These are phyloP conservation scores for Symbiotaphrina buchneri DNA, from an alignment of 495 filamentous ascomycete species.

Conservation along the genomic window DNA sequence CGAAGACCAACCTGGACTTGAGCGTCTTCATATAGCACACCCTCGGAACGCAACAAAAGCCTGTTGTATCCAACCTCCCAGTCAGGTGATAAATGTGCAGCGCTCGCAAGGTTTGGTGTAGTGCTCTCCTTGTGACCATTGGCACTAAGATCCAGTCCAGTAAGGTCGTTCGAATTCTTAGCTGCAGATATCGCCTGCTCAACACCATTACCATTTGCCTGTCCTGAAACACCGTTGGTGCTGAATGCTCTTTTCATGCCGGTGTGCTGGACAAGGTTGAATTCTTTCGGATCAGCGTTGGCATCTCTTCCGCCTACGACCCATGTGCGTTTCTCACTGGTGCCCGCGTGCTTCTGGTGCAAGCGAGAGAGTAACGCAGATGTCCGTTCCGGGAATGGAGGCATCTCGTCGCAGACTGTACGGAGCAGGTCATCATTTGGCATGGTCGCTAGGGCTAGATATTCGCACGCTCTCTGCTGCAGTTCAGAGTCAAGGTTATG, in stretches of 20 bases:
- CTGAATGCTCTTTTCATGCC: constrained; percentile 75
- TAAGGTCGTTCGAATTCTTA: constrained; percentile 35
- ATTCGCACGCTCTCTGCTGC: constrained; percentile 93
- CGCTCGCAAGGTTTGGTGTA: constrained; percentile 63
- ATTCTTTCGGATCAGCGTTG: constrained; percentile 58
- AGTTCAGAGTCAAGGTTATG: constrained; percentile 88
- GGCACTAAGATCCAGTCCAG: constrained; percentile 55
- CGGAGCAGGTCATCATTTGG: constrained; percentile 81
- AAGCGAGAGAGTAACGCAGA: constrained; percentile 81
- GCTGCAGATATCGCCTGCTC: constrained; percentile 15
- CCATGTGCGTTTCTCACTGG: constrained; percentile 89
- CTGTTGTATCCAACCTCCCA: constrained; percentile 86
- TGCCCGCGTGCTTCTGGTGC: constrained; percentile 78
- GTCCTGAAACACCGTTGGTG: constrained; percentile 11
- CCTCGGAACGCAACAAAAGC: constrained; percentile 57
- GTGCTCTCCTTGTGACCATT: constrained; percentile 9
- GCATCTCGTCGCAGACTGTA: constrained; percentile 98
- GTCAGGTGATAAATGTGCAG: constrained; percentile 78
- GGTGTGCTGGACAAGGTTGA: constrained; percentile 59
- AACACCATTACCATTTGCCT: constrained; percentile 27
- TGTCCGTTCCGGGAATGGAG: constrained; percentile 85
- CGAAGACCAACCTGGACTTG: constrained; percentile 87
- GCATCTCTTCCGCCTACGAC: constrained; percentile 87
- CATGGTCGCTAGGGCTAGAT: constrained; percentile 65
- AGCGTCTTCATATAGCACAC: constrained; percentile 80